Conservation (phyloP, 2,329 filamentous ascomycete genomes). For the Bipolaris oryzae region DNA sequence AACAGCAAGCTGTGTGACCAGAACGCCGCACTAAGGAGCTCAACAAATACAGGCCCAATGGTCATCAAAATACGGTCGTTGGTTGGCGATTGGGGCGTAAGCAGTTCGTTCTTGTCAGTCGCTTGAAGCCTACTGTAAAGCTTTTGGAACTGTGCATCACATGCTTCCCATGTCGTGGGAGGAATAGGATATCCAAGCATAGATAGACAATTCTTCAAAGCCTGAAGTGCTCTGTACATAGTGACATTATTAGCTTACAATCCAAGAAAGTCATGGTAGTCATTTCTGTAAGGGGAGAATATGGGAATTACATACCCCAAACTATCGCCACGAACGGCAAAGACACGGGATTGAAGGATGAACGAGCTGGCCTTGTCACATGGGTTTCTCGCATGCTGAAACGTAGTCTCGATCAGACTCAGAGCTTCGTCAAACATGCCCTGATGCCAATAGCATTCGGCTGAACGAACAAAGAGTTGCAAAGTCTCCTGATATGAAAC, state of each 20-base stretch:
- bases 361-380: slow-evolving; percentile 84
- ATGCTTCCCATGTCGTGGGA: slow-evolving; percentile 73
- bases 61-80: slow-evolving; percentile 64
- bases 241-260: background rate
- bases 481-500: slow-evolving; percentile 86
- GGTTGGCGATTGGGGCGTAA: slow-evolving; percentile 42
- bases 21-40: slow-evolving; percentile 72
- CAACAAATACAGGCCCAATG: slow-evolving; percentile 71
- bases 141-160: slow-evolving; percentile 74
- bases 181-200: slow-evolving; percentile 70
- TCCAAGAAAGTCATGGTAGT: background rate
- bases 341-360: slow-evolving; percentile 80
- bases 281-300: background rate
- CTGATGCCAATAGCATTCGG: slow-evolving; percentile 83
- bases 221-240: slow-evolving; percentile 63
- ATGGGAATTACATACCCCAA: slow-evolving; percentile 42
- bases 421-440: slow-evolving; percentile 72
- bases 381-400: slow-evolving; percentile 70
- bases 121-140: slow-evolving; percentile 38
- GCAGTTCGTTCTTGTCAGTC: slow-evolving; percentile 59
- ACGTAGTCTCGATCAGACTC: slow-evolving; percentile 71
- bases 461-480: slow-evolving; percentile 70
- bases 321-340: slow-evolving; percentile 75
- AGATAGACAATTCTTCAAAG: slow-evolving; percentile 70
- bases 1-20: slow-evolving; percentile 76